Evolutionary conservation across 2,329 filamentous ascomycete genomes (phyloP).

Genomic region (Stromatinia cepivora): DNA sequence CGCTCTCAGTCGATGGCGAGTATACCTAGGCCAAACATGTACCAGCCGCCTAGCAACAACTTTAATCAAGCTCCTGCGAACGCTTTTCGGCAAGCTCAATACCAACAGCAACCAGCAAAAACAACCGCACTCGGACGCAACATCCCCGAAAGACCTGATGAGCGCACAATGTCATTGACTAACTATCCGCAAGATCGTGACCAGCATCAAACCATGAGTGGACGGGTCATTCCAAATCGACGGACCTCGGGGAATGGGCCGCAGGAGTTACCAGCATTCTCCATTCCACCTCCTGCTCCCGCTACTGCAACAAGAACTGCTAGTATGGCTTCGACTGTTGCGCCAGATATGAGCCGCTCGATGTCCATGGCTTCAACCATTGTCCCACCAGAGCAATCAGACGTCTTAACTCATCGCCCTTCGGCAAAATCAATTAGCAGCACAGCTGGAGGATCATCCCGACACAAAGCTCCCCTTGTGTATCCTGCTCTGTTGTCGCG

Average conservation of each 20-base stretch:
- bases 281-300: conserved; percentile 40
- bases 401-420: conserved; percentile 52
- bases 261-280: conserved; percentile 36
- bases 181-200: conserved; percentile 75
- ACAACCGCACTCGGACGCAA: conserved; percentile 90
- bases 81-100: conserved; percentile 76
- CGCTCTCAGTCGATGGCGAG: conserved; percentile 91
- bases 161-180: conserved; percentile 95
- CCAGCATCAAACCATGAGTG: conserved; percentile 89
- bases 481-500: conserved; percentile 93
- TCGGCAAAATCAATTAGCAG: conserved; percentile 49
- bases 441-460: conserved; percentile 31
- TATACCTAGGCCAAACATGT: conserved; percentile 70
- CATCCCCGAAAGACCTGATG: conserved; percentile 88
- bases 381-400: conserved; percentile 58
- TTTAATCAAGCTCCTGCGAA: conserved; percentile 70
- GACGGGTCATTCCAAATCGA: conserved; percentile 82
- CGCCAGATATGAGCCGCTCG: conserved; percentile 57
- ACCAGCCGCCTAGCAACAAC: conserved; percentile 60
- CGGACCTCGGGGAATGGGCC: conserved; percentile 44
- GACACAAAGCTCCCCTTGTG: conserved; percentile 71
- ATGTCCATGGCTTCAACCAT: conserved; percentile 94
- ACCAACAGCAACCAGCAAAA: conserved; percentile 64
- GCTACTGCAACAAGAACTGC: conserved; percentile 58
- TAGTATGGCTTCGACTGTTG: conserved; percentile 54